phyloP scores from a whole-genome alignment of 345 rosid species.

The Pistacia vera region DNA sequence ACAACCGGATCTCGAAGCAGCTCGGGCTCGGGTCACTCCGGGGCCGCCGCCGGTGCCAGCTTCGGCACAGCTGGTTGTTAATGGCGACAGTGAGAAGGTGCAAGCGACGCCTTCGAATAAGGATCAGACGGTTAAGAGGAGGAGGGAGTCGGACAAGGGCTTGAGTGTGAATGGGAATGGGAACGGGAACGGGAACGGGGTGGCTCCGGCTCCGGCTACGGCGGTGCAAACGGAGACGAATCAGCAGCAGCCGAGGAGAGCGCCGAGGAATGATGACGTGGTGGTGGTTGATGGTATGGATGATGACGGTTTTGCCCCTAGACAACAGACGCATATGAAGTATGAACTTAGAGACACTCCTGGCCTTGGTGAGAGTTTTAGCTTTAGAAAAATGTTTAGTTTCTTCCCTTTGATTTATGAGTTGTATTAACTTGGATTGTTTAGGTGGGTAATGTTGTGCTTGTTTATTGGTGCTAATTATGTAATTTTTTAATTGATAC shows the following conservation, averaged over 20 bases:
- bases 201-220: slow-evolving; percentile 8
- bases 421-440: not conserved
- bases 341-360: slow-evolving; percentile 91
- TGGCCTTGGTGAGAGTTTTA: slow-evolving; percentile 74
- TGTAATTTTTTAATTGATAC: not conserved
- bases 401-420: not conserved
- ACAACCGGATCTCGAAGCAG: slow-evolving; percentile 82
- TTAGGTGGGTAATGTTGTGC: not conserved
- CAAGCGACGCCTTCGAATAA: slow-evolving; percentile 32
- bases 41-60: slow-evolving; percentile 10
- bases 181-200: slow-evolving; percentile 23
- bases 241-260: slow-evolving; percentile 44
- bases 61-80: slow-evolving; percentile 28
- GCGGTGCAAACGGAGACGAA: slow-evolving; percentile 35
- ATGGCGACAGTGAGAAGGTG: slow-evolving; percentile 31
- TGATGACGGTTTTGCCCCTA: slow-evolving; percentile 57
- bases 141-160: slow-evolving; percentile 79
- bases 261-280: slow-evolving; percentile 55
- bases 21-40: slow-evolving; percentile 34
- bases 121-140: slow-evolving; percentile 72
- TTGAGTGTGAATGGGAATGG: slow-evolving; percentile 46
- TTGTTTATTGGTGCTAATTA: not conserved
- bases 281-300: slow-evolving; percentile 70
- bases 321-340: slow-evolving; percentile 80
- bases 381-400: not conserved